Conservation (phyloP, 768 basidiomycete genomes). For the Lepiota subincarnata region DNA sequence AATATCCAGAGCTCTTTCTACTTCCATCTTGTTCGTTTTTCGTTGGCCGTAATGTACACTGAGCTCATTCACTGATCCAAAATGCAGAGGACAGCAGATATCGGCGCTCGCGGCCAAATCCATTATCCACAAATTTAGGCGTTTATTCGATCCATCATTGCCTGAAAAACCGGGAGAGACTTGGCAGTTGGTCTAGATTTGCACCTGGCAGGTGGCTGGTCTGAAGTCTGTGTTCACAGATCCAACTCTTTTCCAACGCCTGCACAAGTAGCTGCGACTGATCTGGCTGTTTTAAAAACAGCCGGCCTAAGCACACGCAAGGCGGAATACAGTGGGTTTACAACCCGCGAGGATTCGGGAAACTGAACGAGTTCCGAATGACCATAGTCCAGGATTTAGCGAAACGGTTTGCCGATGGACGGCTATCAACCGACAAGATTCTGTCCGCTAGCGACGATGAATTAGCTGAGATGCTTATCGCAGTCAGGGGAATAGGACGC, state of each 20-base stretch:
- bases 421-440: constrained; percentile 70
- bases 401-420: constrained; percentile 72
- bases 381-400: constrained; percentile 75
- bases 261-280: constrained; percentile 57
- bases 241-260: constrained; percentile 61
- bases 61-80: background rate
- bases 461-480: constrained; percentile 67
- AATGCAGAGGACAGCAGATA: constrained; percentile 67
- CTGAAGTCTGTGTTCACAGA: background rate
- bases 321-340: constrained; percentile 74
- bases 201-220: background rate
- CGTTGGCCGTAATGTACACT: background rate
- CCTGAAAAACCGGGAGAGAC: constrained; percentile 48
- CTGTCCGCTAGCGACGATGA: constrained; percentile 72
- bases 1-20: constrained; percentile 53
- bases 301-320: constrained; percentile 85
- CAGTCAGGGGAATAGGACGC: constrained; percentile 75
- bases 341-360: background rate
- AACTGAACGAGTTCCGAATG: background rate
- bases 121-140: constrained; percentile 74
- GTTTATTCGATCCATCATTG: constrained; percentile 68
- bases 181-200: background rate
- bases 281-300: constrained; percentile 53
- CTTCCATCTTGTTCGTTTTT: constrained; percentile 62
- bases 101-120: constrained; percentile 85